Base-by-base conservation (phyloP, 352 stramenopile genomes). In the Phytophthora agathidicida region DNA sequence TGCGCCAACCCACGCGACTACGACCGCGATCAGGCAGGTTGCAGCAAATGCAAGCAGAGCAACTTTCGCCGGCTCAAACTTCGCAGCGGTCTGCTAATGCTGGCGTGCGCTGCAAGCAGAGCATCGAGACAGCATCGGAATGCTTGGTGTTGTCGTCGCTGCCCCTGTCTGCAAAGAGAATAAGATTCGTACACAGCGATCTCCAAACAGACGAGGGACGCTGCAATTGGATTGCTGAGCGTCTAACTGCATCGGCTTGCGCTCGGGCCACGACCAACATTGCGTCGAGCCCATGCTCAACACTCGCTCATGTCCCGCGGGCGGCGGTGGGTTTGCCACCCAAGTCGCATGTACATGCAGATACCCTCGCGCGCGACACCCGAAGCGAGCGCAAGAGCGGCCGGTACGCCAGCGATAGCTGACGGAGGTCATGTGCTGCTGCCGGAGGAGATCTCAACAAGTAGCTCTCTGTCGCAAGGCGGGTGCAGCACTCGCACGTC, bases 131-230 rank as follows among this genome's bases (percentile, higher is more conserved):
- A 48, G n/a, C 23, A 19, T 47, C 39, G 26, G 31, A 4, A 2
- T 35, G 47, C 47, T 55, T 28, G 23, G 23, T 27, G 24, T 9
- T 46, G 20, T 32, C 10, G 24, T 39, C 47, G 48, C 48, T 17
- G 22, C 36, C 14, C 46, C 24, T 46, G 47, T 31, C 11, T 28
- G 47, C 50, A 27, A 16, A 47, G 32, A 35, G 52, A 47, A 61
- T 61, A 61, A 61, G 52, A 46, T 61, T 61, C 52, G 46, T 61
- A 41, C 37, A 51, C 50, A 20, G 30, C 39, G 28, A 10, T 19
- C 28, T 37, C 30, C 39, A 52, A 45, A 42, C 41, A 61, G 52
- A 61, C 42, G 52, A 54, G 52, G 11, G 19, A 11, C 7, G 36
- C 8, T 9, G 11, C 51, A 35, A 37, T 13, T 38, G 23, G 52